Conservation (phyloP, 345 rosid species). For the Citrus mangshanensis region DNA sequence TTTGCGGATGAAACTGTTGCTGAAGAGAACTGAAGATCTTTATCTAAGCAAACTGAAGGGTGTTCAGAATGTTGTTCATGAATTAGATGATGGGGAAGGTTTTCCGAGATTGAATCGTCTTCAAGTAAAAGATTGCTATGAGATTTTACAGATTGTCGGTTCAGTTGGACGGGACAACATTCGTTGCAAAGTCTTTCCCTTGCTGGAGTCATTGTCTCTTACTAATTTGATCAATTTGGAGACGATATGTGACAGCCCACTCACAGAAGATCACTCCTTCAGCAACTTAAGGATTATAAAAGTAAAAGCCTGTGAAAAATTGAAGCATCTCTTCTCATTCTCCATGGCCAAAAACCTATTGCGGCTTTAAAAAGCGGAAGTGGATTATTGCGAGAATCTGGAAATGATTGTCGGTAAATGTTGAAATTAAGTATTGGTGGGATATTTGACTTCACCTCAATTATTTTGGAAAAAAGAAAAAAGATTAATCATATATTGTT, state of each 20-base stretch:
- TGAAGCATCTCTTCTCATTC: constrained; percentile 15
- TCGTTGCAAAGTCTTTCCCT: not conserved
- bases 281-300: constrained; percentile 5
- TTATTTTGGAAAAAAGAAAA: no score
- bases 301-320: constrained; percentile 2
- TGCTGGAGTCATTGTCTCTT: constrained; percentile 7
- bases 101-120: constrained; percentile 19
- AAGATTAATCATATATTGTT: no score
- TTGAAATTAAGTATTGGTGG: no score
- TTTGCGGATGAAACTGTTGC: not conserved
- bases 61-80: no score
- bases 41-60: not conserved
- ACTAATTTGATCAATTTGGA: constrained; percentile 2
- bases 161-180: not conserved
- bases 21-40: constrained; percentile 19
- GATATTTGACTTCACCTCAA: no score
- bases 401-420: constrained; percentile 13
- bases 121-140: not conserved
- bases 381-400: not conserved
- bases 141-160: not conserved
- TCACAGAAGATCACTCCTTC: not conserved
- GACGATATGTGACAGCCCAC: constrained; percentile 8
- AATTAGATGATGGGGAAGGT: not conserved
- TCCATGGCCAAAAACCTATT: not conserved
- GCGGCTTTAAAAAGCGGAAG: no score